phyloP scores from a whole-genome alignment of 2,329 filamentous ascomycete species.

The Cadophora malorum region DNA sequence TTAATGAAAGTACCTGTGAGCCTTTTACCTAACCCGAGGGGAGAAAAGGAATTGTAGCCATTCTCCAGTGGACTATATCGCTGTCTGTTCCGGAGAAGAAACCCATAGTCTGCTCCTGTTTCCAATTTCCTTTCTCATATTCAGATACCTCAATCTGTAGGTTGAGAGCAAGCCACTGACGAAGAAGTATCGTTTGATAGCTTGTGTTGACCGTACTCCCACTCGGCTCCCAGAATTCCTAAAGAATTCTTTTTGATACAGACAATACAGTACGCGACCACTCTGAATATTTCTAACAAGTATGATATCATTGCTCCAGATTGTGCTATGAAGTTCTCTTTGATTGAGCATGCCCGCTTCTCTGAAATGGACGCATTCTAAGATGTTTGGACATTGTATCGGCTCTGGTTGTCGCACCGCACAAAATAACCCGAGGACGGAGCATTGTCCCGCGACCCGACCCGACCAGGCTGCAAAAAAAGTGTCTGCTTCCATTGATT shows the following conservation, averaged over 20 bases:
- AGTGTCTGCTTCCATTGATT: neutral
- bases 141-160: neutral
- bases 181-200: neutral
- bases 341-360: neutral
- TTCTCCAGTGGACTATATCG: neutral
- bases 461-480: slow-evolving; percentile 10
- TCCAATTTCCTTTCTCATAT: neutral
- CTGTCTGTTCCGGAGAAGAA: neutral
- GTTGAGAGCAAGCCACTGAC: neutral
- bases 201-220: neutral
- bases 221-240: too few relatives aligned
- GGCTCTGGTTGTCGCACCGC: too few relatives aligned
- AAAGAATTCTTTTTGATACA: neutral
- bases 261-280: neutral
- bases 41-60: neutral
- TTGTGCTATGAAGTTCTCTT: neutral
- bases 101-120: neutral
- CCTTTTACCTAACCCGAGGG: neutral
- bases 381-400: too few relatives aligned
- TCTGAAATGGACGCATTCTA: neutral
- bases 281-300: neutral
- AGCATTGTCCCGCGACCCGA: neutral
- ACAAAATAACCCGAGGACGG: neutral
- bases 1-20: neutral
- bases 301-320: neutral